Conservation (phyloP, 768 basidiomycete genomes). For the Tremella mesenterica region DNA sequence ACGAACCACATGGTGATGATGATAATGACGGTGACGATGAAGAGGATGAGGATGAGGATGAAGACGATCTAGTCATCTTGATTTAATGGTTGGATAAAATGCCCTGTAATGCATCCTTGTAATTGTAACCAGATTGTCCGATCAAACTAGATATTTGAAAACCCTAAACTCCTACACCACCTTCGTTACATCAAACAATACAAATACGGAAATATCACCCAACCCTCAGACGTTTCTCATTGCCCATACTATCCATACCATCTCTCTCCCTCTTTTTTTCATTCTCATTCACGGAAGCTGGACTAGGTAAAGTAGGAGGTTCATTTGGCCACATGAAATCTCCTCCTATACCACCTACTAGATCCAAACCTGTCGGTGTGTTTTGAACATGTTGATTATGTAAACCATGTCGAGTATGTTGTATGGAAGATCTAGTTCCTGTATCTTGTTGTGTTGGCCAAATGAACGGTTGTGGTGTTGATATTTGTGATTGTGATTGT, state of each 20-base stretch:
- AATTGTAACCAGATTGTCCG: too few species aligned
- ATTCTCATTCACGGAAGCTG: neutral
- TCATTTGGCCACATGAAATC: constrained; percentile 1
- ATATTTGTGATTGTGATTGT: neutral
- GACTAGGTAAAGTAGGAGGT: neutral
- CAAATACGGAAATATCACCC: too few species aligned
- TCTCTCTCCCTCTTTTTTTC: neutral
- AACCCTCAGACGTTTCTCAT: neutral
- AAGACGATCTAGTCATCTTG: neutral
- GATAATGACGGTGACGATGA: neutral
- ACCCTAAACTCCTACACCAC: too few species aligned
- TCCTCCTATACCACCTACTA: neutral
- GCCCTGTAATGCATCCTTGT: too few species aligned
- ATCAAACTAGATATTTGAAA: too few species aligned
- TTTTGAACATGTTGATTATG: too few species aligned
- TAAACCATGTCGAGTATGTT: too few species aligned
- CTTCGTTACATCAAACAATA: too few species aligned
- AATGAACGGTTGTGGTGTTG: neutral
- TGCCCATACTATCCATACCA: neutral
- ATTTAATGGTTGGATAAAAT: too few species aligned
- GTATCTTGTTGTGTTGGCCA: neutral
- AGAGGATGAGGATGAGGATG: neutral
- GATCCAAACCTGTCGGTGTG: neutral
- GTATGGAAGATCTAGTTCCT: neutral
- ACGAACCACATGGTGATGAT: neutral